Evolutionary conservation across 1,284 basidiomycete genomes (phyloP).

Genomic region (Agaricales sp.): DNA sequence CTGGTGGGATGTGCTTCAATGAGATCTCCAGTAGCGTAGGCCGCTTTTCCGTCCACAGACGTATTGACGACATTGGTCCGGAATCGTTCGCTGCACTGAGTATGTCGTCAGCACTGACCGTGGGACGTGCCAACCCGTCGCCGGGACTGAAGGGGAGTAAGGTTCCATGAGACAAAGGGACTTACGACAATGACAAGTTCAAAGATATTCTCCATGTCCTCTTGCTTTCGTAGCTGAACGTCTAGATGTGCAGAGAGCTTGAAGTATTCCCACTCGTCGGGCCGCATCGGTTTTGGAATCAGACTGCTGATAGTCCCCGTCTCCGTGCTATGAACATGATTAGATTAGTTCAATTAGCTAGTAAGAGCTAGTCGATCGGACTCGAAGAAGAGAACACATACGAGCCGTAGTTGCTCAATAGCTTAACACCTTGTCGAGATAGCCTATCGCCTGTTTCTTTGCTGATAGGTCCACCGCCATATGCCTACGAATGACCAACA

Average conservation of each 20-base stretch:
- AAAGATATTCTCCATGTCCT: neutral
- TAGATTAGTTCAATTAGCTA: too few species aligned
- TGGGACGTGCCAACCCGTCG: too few species aligned
- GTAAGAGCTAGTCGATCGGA: neutral
- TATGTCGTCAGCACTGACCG: neutral
- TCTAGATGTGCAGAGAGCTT: neutral
- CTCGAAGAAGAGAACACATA: slow-evolving; percentile 9
- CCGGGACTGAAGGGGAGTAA: neutral
- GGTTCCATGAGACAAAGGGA: neutral
- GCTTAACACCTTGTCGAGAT: slow-evolving; percentile 13
- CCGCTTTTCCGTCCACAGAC: slow-evolving; percentile 14
- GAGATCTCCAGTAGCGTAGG: slow-evolving; percentile 29
- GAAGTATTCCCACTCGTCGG: neutral
- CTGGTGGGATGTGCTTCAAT: slow-evolving; percentile 34
- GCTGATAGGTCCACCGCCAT: slow-evolving; percentile 19
- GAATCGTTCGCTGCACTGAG: slow-evolving; percentile 8
- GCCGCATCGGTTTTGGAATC: neutral
- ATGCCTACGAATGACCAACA: slow-evolving; percentile 13
- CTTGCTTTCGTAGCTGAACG: neutral
- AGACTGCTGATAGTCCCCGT: neutral
- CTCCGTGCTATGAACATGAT: neutral
- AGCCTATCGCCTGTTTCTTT: slow-evolving; percentile 18
- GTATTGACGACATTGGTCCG: slow-evolving; percentile 13
- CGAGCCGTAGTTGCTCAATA: slow-evolving; percentile 16
- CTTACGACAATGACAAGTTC: slow-evolving; percentile 8